These are phyloP conservation scores for Monosporascus sp. DNA, from an alignment of 2,329 filamentous ascomycete genomes.

Conservation along the genomic window DNA sequence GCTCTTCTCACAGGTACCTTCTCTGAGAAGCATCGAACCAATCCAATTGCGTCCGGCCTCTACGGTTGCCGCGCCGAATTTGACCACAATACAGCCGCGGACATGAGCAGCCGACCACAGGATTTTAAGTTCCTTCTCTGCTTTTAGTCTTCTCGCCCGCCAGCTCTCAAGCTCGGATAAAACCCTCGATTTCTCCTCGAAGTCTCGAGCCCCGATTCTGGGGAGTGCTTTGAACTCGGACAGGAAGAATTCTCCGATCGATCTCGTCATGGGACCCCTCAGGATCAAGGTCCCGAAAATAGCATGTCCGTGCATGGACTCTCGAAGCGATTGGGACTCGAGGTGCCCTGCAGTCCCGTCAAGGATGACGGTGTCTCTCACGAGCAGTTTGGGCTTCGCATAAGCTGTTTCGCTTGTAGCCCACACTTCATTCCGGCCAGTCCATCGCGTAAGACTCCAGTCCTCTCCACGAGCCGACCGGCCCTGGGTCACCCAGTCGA, in stretches of 20 bases:
- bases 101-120: slow-evolving; percentile 80
- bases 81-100: slow-evolving; percentile 80
- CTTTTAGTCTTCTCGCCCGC: slow-evolving; percentile 48
- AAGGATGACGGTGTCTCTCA: slow-evolving; percentile 81
- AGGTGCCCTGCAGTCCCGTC: slow-evolving; percentile 45
- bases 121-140: slow-evolving; percentile 56
- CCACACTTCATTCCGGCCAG: slow-evolving; percentile 86
- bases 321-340: slow-evolving; percentile 37
- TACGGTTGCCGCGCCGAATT: slow-evolving; percentile 78
- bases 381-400: slow-evolving; percentile 54
- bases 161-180: slow-evolving; percentile 42
- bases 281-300: slow-evolving; percentile 83
- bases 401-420: slow-evolving; percentile 26
- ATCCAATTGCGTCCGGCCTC: slow-evolving; percentile 81
- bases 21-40: slow-evolving; percentile 64
- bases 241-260: slow-evolving; percentile 68
- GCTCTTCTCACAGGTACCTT: slow-evolving; percentile 62
- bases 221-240: slow-evolving; percentile 72
- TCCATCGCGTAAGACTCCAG: slow-evolving; percentile 78
- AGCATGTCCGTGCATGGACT: slow-evolving; percentile 68
- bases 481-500: slow-evolving; percentile 94
- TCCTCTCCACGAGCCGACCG: slow-evolving; percentile 78
- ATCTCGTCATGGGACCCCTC: slow-evolving; percentile 63
- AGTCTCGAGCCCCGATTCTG: slow-evolving; percentile 77
- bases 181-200: slow-evolving; percentile 41